Evolutionary conservation across 352 stramenopile species (phyloP), one percentile per base, ranked within the genome.

Genomic region (Globisporangium carolinianum): DNA sequence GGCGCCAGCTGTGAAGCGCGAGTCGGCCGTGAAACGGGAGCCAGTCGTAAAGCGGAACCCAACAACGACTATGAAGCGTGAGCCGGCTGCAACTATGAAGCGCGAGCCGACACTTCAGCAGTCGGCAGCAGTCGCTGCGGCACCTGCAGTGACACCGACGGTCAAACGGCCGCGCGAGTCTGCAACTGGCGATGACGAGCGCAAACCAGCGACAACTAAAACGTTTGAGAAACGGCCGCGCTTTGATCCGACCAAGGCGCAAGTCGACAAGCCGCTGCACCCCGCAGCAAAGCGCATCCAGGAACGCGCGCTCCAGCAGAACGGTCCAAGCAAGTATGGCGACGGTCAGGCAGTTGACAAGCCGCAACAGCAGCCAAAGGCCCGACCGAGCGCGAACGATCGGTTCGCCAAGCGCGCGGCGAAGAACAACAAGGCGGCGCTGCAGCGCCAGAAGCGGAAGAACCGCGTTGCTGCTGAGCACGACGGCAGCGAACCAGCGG

Each of bases 371-470:
- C 11, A 45, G 35, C 37, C 66, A 36, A 79, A 75, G 60, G 55
- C 12, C 35, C 35, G 36, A 37, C 17, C 17, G 47, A 46, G 15
- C 15, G 50, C 50, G 35, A 35, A 10, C 15, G 50, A 54, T 15
- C 50, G 50, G 36, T 54, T 54, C 37, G 50, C 50, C 8, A 54
- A 54, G 50, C 35, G 50, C 12, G 50, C 50, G 12, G 24, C 53
- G 18, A 53, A 56, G 45, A 58, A 54, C 51, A 60, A 55, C 47
- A 68, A 68, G 42, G 53, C 51, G 15, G 62, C 55, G 47, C 47
- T 57, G 36, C 58, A 60, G 52, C 58, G 43, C 8, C 59, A 56
- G 52, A 69, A 59, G 46, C 51, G 32, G 24, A 68, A 53, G 55
- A 62, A 62, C 51, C 43, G 45, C 4, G 6, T 39, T 42, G 18